phyloP scores from a whole-genome alignment of 1,284 basidiomycete genomes.

The Waitea zeae region DNA sequence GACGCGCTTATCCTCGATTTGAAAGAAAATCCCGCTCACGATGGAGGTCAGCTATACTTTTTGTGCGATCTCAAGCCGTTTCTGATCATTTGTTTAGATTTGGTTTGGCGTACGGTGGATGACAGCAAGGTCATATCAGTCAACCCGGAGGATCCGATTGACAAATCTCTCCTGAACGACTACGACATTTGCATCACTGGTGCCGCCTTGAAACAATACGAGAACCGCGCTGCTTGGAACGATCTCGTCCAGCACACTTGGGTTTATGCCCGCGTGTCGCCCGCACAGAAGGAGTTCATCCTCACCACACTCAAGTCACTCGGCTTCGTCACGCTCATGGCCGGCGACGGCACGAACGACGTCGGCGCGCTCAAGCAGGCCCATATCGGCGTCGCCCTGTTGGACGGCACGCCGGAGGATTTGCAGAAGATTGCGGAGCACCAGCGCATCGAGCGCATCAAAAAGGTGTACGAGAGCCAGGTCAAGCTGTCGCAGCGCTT shows the following conservation, averaged over 20 bases:
- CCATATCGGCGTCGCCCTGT: slow-evolving; percentile 83
- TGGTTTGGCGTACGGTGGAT: slow-evolving; percentile 89
- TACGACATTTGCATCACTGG: slow-evolving; percentile 95
- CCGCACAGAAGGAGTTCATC: slow-evolving; percentile 86
- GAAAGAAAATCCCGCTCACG: slow-evolving; percentile 60
- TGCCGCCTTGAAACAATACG: slow-evolving; percentile 75
- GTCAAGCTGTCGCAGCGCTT: slow-evolving; percentile 77
- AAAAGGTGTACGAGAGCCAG: slow-evolving; percentile 93
- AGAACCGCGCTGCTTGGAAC: slow-evolving; percentile 44
- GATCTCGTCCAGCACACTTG: slow-evolving; percentile 82
- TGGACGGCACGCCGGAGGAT: slow-evolving; percentile 85
- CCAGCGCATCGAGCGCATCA: slow-evolving; percentile 74
- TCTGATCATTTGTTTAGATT: slow-evolving; percentile 24
- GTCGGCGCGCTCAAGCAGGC: slow-evolving; percentile 94
- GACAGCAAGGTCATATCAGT: slow-evolving; percentile 77
- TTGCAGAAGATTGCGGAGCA: slow-evolving; percentile 87
- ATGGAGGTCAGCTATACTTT: slow-evolving; percentile 33
- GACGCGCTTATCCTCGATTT: slow-evolving; percentile 84
- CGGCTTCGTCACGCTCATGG: slow-evolving; percentile 88
- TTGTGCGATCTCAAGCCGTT: too few relatives aligned
- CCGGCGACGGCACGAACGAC: slow-evolving; percentile 94
- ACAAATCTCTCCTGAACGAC: slow-evolving; percentile 56
- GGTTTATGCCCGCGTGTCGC: slow-evolving; percentile 96
- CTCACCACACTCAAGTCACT: slow-evolving; percentile 75
- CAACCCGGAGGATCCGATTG: slow-evolving; percentile 60